These are phyloP conservation scores for Cyclotella kingstonii DNA, from an alignment of 108 stramenopile species.

Conservation along the genomic window DNA sequence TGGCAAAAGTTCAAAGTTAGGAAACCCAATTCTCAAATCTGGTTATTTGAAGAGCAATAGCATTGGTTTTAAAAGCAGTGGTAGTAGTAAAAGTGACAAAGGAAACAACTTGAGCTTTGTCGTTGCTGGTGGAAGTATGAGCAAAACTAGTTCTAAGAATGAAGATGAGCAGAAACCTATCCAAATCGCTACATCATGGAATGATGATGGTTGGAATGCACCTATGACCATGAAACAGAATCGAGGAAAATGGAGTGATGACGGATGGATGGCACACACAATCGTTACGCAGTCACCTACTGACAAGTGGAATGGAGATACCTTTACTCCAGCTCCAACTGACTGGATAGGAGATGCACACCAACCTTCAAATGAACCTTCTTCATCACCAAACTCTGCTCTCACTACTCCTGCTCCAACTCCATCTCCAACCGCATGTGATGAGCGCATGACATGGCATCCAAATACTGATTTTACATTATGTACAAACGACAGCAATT, in stretches of 20 bases:
- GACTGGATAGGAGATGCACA: constrained; percentile 7
- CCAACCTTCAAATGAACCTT: constrained; percentile 7
- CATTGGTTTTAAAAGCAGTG: too few species aligned
- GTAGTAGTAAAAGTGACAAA: background rate
- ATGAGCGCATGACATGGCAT: constrained; percentile 4
- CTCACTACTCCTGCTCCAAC: background rate
- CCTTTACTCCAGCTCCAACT: background rate
- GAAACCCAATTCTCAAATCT: too few species aligned
- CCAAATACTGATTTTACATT: background rate
- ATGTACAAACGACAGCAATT: constrained; percentile 6
- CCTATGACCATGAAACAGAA: background rate
- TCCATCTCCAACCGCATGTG: constrained; percentile 2
- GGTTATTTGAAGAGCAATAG: too few species aligned
- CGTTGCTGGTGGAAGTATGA: background rate
- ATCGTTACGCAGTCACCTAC: background rate
- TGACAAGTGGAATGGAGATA: background rate
- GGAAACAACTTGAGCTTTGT: background rate
- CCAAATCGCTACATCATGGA: background rate
- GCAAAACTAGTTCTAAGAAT: background rate
- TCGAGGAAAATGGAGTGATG: constrained; percentile 9
- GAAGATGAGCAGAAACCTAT: constrained; percentile 1
- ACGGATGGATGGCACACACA: constrained; percentile 2
- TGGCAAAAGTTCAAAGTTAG: too few species aligned
- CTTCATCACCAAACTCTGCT: background rate
- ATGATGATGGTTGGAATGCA: constrained; percentile 4